A percentile compares a stretch with the other conserved stretches of the same genome.
These are phyloP conservation scores for Pyricularia grisea DNA, from an alignment of 2,329 filamentous ascomycete species.

Conservation along the genomic window DNA sequence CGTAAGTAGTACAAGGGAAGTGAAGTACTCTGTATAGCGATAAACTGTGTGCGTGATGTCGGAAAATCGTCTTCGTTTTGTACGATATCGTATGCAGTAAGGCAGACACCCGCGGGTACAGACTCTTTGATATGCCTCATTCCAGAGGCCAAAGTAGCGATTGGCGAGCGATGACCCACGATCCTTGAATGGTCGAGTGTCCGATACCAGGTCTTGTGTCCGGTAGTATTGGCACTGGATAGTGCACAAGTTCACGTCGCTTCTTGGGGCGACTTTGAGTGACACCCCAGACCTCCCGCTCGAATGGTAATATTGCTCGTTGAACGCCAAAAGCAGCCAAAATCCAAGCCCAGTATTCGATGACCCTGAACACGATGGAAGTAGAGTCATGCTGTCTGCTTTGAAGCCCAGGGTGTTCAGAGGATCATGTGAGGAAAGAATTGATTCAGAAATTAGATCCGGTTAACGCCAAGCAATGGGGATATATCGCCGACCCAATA, in stretches of 20 bases:
- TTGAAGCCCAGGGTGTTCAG: not conserved
- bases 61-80: not conserved
- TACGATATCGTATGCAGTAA: not conserved
- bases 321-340: not conserved
- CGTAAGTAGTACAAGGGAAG: not conserved
- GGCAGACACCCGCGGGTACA: not conserved
- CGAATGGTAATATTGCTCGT: not conserved
- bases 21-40: not conserved
- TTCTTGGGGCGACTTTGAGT: not conserved
- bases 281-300: not conserved
- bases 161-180: not conserved
- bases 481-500: slow-evolving; percentile 14
- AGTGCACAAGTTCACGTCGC: not conserved
- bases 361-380: not conserved
- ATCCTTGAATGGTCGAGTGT: not conserved
- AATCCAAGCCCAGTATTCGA: not conserved
- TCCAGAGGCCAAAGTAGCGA: not conserved
- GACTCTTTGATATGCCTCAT: not conserved
- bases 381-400: not conserved
- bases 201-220: not conserved
- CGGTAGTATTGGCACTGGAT: not conserved
- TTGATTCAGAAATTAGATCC: slow-evolving; percentile 5
- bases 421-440: not conserved
- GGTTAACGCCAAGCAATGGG: slow-evolving; percentile 18
- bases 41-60: not conserved